Base-by-base conservation (phyloP, 2,329 filamentous ascomycete species). In the Aulographum hederae region DNA sequence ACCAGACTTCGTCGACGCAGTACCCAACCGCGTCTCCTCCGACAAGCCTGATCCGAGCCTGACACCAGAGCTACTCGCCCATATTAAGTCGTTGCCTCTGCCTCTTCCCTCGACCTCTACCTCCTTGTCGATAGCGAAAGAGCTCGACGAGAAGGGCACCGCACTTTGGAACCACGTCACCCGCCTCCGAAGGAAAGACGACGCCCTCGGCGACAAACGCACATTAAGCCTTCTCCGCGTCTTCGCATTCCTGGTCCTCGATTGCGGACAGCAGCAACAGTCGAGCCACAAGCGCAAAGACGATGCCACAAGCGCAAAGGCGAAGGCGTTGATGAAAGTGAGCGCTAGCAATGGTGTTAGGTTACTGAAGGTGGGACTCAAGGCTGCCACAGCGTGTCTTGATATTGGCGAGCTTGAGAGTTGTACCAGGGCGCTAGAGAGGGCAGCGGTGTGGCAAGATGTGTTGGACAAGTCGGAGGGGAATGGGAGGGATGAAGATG, bases 231-330 rank as follows among this genome's bases (percentile, higher is more conserved):
- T 52, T 47, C 51, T 64, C 4, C 61, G 64, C 25, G 53, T 58
- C 4, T 64, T 85, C 41, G 67, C 78, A 0, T 82, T 80, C 43
- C 53, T 74, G 11, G 51, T 86, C 34, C 56, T 92, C 11, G 69
- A 76, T 27, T 56, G 67, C 27, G 67, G 66, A 35, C 56, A 65
- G 41, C 44, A 51, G 34, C 15, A 20, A 5, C 19, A 26, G 14
- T 42, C 32, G 13, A 38, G 43, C 28, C 50, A 45, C 25, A 56
- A 38, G 40, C 29, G 6, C 21, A 32, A 26, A 20, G 32, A 21
- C 13, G 6, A 13, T 6, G 20, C n/a, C 20, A 23, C 20, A 13
- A 8, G 26, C 6, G 26, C 26, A 28, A 15, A 6, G 14, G 11
- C 6, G 15, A 28, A 28, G 14, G 26, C 26, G 11, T 8, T 13